phyloP scores from a whole-genome alignment of 495 filamentous ascomycete genomes.

The Tuber aestivum region DNA sequence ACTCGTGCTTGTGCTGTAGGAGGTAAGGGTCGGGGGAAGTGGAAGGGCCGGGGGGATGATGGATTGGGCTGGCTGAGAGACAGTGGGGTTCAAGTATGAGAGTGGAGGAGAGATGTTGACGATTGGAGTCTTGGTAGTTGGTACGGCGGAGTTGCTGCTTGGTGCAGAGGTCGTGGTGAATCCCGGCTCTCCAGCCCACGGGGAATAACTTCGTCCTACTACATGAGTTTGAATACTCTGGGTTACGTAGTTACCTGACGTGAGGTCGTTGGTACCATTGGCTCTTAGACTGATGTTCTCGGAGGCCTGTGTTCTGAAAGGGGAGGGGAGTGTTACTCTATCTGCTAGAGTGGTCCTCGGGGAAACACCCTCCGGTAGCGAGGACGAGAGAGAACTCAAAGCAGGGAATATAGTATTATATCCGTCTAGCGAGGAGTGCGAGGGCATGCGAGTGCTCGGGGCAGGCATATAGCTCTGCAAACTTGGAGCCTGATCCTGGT shows the following conservation, averaged over 20 bases:
- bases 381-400: constrained; percentile 29
- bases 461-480: constrained; percentile 28
- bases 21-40: neutral
- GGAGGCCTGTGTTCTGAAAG: constrained; percentile 28
- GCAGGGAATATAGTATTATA: constrained; percentile 35
- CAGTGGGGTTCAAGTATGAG: constrained; percentile 3
- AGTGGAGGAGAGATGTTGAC: constrained; percentile 8
- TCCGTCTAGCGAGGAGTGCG: constrained; percentile 15
- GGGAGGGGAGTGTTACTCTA: constrained; percentile 30
- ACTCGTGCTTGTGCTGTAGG: constrained; percentile 11
- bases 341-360: constrained; percentile 15
- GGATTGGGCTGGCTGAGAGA: constrained; percentile 2
- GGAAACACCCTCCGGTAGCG: constrained; percentile 35
- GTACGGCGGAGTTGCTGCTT: neutral
- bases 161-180: constrained; percentile 18
- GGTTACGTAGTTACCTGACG: constrained; percentile 10
- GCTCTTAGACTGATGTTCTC: constrained; percentile 15
- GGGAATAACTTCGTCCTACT: constrained; percentile 21
- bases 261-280: constrained; percentile 7
- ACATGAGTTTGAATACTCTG: constrained; percentile 13
- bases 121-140: neutral
- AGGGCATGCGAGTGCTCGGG: neutral
- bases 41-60: constrained; percentile 14
- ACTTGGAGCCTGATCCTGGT: constrained; percentile 27
- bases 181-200: constrained; percentile 21